Base-by-base conservation (phyloP, 345 rosid species). In the Murraya koenigii region DNA sequence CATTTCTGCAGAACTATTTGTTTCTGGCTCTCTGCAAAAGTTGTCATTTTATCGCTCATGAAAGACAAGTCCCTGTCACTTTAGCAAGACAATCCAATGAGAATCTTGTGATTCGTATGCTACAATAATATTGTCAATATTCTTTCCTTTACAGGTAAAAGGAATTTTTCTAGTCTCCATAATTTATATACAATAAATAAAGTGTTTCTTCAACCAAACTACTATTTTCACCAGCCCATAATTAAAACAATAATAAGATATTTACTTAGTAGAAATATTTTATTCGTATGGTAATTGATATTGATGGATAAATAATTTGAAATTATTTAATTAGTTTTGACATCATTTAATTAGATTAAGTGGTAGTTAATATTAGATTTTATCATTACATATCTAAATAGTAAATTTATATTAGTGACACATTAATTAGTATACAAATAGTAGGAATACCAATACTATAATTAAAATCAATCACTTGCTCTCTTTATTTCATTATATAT, bases 41-140 rank as follows among this genome's bases (percentile, higher is more conserved):
- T 75, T 47, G 79, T 52, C 75, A 72, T 47, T 38, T 73, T 75
- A 75, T 72, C 44, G 56, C 77, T 63, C 35, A n/a, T 26, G 69
- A 75, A 75, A 59, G 83, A 66, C 73, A 9, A 23, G 85, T 81
- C 83, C 32, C 63, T 67, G 44, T 81, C 88, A 70, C 77, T 78
- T 62, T 66, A 25, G 22, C 76, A 17, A 36, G 63, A 72, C 78
- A 74, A 85, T 82, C 88, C 80, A 49, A 59, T 9, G 72, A 52
- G 71, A 63, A 81, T 80, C 85, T 74, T 58, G 72, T 75, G 82
- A 81, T 80, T 73, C 71, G n/a, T 78, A 80, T 39, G 28, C 36
- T 35, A 66, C 83, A 66, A 11, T 44, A 13, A 44, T 44, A 44
- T 3, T 44, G 49, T 44, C 49, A 44, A 44, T 44, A 44, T 44